Base-by-base conservation (phyloP, 2,329 filamentous ascomycete species). In the Epichloe aotearoae region DNA sequence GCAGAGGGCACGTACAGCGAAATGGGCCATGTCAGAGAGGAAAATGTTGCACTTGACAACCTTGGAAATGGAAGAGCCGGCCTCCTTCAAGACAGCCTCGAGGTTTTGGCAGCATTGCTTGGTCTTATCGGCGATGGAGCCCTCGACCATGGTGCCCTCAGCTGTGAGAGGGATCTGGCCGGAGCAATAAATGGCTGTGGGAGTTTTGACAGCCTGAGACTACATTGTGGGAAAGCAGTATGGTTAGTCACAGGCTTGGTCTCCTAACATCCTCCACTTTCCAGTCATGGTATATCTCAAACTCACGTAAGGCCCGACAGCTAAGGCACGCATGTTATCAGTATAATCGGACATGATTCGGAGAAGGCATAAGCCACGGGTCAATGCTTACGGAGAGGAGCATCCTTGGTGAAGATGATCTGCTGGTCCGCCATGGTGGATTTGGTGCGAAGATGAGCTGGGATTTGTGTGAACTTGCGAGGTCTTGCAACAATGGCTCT, bases 21-120 rank as follows among this genome's bases (percentile, higher is more conserved):
- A 97, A 70, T 93, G 77, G 56, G 76, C 79, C 91, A 97, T 97
- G 69, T 94, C 86, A 47, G 85, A 84, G 55, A 97, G 73, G 77
- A 96, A 97, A 64, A 95, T 84, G 65, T 83, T 88, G 60, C 89
- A 86, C 78, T 96, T 95, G 71, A 96, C 86, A 45, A 95, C 84
- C 68, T 83, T 86, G 56, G 79, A 70, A 53, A 97, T 77, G 49
- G 77, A 80, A 20, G 86, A 90, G 50, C 87, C 88, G 23, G 89
- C 88, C 60, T 83, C 88, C 54, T 82, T 78, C 48, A 97, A 80
- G 52, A 97, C 88, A 42, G 86, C 86, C 67, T 84, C 77, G 63
- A 96, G 79, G 70, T 94, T 95, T 69, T 85, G 73, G 67, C 88
- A 75, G 69, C 76, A 80, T 57, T 75, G 72, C 49, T 70, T 69